Evolutionary conservation across 1,139 yeast genomes (phyloP), one percentile per base, ranked within the genome.

Genomic region (Kurtzmaniella quercitrusa): DNA sequence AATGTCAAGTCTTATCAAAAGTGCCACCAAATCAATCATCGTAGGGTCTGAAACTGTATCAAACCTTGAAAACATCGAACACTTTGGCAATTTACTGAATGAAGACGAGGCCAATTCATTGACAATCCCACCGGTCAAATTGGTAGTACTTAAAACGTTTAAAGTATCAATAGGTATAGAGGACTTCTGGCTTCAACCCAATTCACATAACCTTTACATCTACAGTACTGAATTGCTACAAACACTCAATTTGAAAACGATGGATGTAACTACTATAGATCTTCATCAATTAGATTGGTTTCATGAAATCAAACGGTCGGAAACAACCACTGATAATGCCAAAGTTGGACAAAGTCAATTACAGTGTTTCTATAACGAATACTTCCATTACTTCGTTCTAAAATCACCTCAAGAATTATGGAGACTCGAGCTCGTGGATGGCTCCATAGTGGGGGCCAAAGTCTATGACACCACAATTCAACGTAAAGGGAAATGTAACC

Each of bases 1-100:
- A 7, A 46, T 68, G 25, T 47, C 69, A 2, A 53, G 50, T 38
- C 54, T 68, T 43, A 44, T 72, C 33, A 67, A 65, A 44, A 55
- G 62, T n/a, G 73, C 76, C 14, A 66, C 75, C 17, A 60, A 61
- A 29, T 49, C 65, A 14, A 57, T 71, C 18, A 58, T 65, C 25
- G 63, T 58, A 25, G 69, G 69, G 1, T 50, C 53, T 9, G 54
- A 52, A 11, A 41, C 46, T 4, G 46, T 51, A 18, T 42, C 60
- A 2, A 65, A 63, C 43, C 50, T 72, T 40, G 70, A 70, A 42
- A 71, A 70, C 46, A 51, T 69, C n/a, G 77, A 72, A 52, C 66
- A 63, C 45, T 55, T 60, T 40, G 63, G 62, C 44, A 68, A 67
- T 49, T 48, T 49, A 14, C 47, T 56, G 17, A 47, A 56, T 15